Evolutionary conservation across 2,329 filamentous ascomycete species (phyloP), one percentile per base, ranked within the genome.

Genomic region (Davidsoniella neocaledoniae): DNA sequence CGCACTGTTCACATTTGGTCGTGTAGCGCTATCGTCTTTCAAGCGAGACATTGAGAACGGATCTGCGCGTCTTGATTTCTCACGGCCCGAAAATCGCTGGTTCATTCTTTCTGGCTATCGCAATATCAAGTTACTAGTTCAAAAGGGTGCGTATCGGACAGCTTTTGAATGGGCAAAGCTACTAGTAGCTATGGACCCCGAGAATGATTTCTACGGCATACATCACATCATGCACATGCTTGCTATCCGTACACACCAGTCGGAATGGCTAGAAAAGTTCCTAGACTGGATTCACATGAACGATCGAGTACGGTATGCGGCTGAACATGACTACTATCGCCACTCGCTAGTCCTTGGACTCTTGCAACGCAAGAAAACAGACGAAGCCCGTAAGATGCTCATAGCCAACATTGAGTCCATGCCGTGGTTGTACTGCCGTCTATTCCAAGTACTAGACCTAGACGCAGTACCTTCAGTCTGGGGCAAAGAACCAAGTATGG

Each of bases 141-240:
- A 86, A 65, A 90, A 93, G 57, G 87, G 88, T n/a, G 95, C 90
- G 1, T 94, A 86, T 71, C 76, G 87, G 43, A 96, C 91, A 1
- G 86, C 87, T 0, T 78, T 94, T 44, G 91, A 96, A 63, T 98
- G 91, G 88, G 76, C 85, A 5, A 94, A 91, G 65, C 66, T 96
- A 5, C 69, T 95, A 8, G 71, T 93, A 26, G 76, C 80, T 52
- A 65, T 96, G 52, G 77, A 87, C 56, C 78, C 79, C 44, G 46
- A 51, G 5, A 67, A 71, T 3, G 91, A 98, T 60, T 87, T 87
- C 0, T 95, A 94, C 58, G 84, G 78, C 43, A 76, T 94, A 59
- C 73, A 80, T 53, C 75, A 94, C 50, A 74, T 86, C 55, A 76
- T 94, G 45, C 90, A 95, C 60, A 77, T 86, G 55, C 72, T 94